Percentiles rank a stretch among this genome's conserved stretches.
These are phyloP conservation scores for Trypanosoma avium DNA, from an alignment of 208 protist species.

Conservation along the genomic window DNA sequence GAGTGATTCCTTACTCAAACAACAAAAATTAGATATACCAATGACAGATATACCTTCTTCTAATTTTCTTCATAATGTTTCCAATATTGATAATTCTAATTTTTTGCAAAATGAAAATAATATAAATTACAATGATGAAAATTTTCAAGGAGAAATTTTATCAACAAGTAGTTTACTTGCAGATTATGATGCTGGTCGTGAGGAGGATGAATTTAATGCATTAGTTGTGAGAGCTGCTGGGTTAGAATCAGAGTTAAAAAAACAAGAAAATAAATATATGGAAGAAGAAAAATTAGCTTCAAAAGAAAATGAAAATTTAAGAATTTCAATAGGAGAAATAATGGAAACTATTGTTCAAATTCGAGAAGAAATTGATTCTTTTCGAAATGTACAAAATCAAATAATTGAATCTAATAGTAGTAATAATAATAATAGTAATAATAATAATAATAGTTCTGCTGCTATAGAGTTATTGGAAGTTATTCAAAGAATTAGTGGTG, in stretches of 20 bases:
- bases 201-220: constrained; percentile 77
- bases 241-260: constrained; percentile 29
- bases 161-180: constrained; percentile 13
- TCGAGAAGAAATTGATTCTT: constrained; percentile 14
- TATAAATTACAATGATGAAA: background rate
- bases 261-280: constrained; percentile 6
- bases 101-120: no score
- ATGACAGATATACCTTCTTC: no score
- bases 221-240: constrained; percentile 44
- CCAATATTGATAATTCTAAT: no score
- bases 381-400: background rate
- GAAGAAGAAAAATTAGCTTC: constrained; percentile 10
- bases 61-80: no score
- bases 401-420: background rate
- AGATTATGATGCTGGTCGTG: constrained; percentile 64
- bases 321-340: constrained; percentile 14
- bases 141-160: background rate
- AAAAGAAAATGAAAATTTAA: constrained; percentile 20
- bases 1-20: no score
- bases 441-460: background rate
- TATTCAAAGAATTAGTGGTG: constrained; percentile 2
- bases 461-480: constrained; percentile 1
- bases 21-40: no score
- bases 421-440: background rate
- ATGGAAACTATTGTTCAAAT: constrained; percentile 13